phyloP scores from a whole-genome alignment of 257 asterid genomes.

The Ocimum tenuiflorum region DNA sequence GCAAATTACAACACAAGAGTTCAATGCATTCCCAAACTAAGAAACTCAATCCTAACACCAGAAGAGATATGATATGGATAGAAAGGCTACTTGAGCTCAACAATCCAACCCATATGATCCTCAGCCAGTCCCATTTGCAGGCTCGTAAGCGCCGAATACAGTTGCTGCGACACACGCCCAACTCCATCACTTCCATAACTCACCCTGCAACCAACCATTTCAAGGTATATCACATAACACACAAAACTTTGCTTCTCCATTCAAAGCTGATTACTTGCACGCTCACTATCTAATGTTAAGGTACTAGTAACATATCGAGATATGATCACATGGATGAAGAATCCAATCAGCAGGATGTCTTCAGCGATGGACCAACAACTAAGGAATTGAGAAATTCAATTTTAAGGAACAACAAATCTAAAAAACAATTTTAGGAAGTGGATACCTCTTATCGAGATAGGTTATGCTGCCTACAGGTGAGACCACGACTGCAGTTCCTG shows the following conservation, averaged over 20 bases:
- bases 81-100: slow-evolving; percentile 50
- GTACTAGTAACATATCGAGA: too few species aligned
- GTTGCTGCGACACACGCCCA: slow-evolving; percentile 70
- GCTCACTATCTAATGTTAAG: too few species aligned
- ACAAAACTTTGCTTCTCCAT: too few species aligned
- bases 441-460: slow-evolving; percentile 57
- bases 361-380: too few species aligned
- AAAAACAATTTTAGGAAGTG: too few species aligned
- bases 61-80: neutral
- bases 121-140: slow-evolving; percentile 84
- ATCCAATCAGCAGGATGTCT: too few species aligned
- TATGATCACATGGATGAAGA: too few species aligned
- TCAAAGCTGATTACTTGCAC: too few species aligned
- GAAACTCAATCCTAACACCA: neutral
- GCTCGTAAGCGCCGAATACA: slow-evolving; percentile 73
- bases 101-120: slow-evolving; percentile 73
- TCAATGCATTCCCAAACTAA: neutral
- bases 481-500: slow-evolving; percentile 91
- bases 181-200: slow-evolving; percentile 62
- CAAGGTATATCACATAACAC: too few species aligned
- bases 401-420: too few species aligned
- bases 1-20: slow-evolving; percentile 10
- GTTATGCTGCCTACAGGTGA: slow-evolving; percentile 96
- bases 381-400: too few species aligned
- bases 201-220: slow-evolving; percentile 49